phyloP scores from a whole-genome alignment of 108 stramenopile species.

The Cylindrotheca closterium region DNA sequence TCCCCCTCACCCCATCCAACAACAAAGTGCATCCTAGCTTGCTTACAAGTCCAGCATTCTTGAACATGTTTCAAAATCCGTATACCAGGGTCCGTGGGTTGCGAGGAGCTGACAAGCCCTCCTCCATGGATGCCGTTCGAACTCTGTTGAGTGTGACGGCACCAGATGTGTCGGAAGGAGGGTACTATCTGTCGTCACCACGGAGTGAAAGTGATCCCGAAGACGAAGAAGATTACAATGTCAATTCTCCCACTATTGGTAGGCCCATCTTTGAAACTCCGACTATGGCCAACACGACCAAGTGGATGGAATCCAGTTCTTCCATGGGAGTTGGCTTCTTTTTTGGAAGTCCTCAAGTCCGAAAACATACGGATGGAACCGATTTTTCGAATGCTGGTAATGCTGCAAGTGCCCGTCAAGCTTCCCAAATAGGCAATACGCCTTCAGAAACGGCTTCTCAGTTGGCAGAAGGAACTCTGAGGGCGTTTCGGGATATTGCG shows the following conservation, averaged over 20 bases:
- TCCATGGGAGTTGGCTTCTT: background rate
- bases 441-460: conserved; percentile 74
- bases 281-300: background rate
- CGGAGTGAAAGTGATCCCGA: background rate
- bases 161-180: background rate
- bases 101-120: conserved; percentile 8
- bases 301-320: background rate
- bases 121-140: conserved; percentile 33
- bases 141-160: conserved; percentile 18
- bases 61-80: conserved; percentile 34
- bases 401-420: background rate
- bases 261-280: background rate
- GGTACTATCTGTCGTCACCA: background rate
- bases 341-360: background rate
- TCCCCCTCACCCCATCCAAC: background rate
- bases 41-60: conserved; percentile 12
- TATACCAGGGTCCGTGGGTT: conserved; percentile 27
- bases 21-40: background rate
- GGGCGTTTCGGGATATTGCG: conserved; percentile 80
- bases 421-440: background rate
- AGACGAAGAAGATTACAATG: background rate
- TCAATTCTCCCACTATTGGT: background rate
- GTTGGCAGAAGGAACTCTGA: conserved; percentile 77
- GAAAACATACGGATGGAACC: background rate
- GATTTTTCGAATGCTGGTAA: background rate